phyloP scores from a whole-genome alignment of 1,284 basidiomycete species.

The Ceraceosorus bombacis region DNA sequence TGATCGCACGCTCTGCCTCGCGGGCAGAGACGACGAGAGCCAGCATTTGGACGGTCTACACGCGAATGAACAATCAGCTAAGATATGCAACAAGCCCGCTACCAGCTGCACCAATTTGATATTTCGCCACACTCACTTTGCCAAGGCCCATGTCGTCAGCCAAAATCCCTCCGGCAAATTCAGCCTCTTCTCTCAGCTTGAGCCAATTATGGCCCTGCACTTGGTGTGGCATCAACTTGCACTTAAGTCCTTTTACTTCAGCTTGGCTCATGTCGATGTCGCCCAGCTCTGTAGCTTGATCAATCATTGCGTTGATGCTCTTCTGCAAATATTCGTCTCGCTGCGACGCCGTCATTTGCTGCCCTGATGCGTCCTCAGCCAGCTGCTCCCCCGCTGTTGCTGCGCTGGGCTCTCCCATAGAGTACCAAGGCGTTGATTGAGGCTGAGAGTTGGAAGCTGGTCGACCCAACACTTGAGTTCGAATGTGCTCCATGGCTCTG shows the following conservation, averaged over 20 bases:
- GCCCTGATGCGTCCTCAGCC: not conserved
- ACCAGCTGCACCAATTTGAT: not conserved
- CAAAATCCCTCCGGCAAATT: constrained; percentile 74
- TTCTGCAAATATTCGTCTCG: constrained; percentile 35
- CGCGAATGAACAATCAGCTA: constrained; percentile 51
- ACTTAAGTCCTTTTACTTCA: constrained; percentile 3
- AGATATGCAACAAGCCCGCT: not conserved
- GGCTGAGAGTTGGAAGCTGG: too few species aligned
- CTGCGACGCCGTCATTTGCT: constrained; percentile 21
- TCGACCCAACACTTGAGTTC: too few species aligned
- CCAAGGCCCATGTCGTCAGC: constrained; percentile 75
- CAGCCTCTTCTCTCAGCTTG: constrained; percentile 68
- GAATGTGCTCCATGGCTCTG: not conserved
- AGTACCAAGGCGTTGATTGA: too few species aligned
- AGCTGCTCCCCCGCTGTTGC: not conserved
- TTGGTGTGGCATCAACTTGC: constrained; percentile 70
- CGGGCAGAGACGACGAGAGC: constrained; percentile 60
- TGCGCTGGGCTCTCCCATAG: not conserved
- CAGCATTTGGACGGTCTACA: constrained; percentile 87
- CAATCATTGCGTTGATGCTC: constrained; percentile 30
- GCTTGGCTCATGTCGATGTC: constrained; percentile 14
- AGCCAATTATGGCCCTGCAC: constrained; percentile 79
- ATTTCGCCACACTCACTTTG: constrained; percentile 11
- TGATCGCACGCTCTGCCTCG: not conserved
- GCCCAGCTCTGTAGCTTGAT: constrained; percentile 24